A percentile compares a stretch with the other conserved stretches of the same genome.
Evolutionary conservation across 2,329 filamentous ascomycete genomes (phyloP).

Genomic region (Aaosphaeria arxii): DNA sequence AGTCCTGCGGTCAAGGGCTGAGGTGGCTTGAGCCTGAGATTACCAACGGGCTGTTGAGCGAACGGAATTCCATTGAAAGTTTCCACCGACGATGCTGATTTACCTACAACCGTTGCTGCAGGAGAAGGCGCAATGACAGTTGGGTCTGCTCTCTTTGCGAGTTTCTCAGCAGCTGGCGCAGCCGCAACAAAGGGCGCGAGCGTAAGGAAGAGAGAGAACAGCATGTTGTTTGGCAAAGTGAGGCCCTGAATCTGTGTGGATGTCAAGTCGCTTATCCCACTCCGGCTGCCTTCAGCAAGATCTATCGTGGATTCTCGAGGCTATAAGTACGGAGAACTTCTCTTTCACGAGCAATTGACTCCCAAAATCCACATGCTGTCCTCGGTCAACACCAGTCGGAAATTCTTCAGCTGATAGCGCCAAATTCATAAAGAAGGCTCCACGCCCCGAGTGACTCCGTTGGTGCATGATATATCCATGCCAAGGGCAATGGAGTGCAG

Average conservation of each 20-base stretch:
- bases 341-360: no score
- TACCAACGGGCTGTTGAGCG: conserved; percentile 65
- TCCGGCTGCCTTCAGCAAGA: no score
- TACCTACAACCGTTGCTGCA: conserved; percentile 55
- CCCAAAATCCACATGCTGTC: no score
- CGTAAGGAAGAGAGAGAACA: conserved; percentile 16
- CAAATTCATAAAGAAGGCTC: no score
- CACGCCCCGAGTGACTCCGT: no score
- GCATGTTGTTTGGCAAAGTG: conserved; percentile 19
- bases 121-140: conserved; percentile 53
- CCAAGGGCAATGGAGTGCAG: no score
- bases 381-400: no score
- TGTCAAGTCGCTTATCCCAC: no score
- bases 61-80: conserved; percentile 74
- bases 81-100: conserved; percentile 52
- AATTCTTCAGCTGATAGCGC: no score
- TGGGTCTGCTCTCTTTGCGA: conserved; percentile 49
- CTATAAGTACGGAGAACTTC: no score
- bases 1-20: conserved; percentile 55
- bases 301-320: no score
- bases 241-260: background rate
- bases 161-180: conserved; percentile 25
- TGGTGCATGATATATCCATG: no score
- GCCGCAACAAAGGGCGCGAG: conserved; percentile 28
- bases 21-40: conserved; percentile 67